Conservation (phyloP, 1,139 yeast species). For the Scheffersomyces cryptocercus region DNA sequence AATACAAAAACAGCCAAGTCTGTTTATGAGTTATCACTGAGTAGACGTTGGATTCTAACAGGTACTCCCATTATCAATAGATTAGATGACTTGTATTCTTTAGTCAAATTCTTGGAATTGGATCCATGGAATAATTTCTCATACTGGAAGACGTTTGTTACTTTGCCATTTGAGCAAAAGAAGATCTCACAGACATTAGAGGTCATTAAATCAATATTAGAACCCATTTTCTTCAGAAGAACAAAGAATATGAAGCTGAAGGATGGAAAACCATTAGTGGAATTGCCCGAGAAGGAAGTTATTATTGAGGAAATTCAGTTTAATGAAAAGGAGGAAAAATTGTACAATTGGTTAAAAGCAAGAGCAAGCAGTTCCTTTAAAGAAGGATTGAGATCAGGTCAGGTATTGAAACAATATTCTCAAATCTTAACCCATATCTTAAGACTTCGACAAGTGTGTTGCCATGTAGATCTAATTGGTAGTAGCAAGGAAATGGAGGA, state of each 20-base stretch:
- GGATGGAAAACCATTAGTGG: slow-evolving; percentile 75
- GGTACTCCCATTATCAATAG: slow-evolving; percentile 95
- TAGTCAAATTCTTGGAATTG: slow-evolving; percentile 70
- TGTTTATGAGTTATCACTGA: slow-evolving; percentile 61
- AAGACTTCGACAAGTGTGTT: slow-evolving; percentile 84
- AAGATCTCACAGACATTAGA: slow-evolving; percentile 73
- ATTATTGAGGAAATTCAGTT: slow-evolving; percentile 66
- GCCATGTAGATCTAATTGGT: slow-evolving; percentile 71
- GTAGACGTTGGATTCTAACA: slow-evolving; percentile 81
- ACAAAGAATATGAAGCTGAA: slow-evolving; percentile 81
- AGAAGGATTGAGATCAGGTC: slow-evolving; percentile 65
- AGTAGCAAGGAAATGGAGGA: slow-evolving; percentile 41
- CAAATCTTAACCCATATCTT: slow-evolving; percentile 82
- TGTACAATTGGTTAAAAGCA: slow-evolving; percentile 71
- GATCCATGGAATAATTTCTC: slow-evolving; percentile 91
- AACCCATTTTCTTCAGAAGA: slow-evolving; percentile 80
- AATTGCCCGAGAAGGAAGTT: slow-evolving; percentile 75
- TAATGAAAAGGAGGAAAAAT: slow-evolving; percentile 60
- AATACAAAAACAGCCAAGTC: slow-evolving; percentile 82
- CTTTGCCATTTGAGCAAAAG: slow-evolving; percentile 77
- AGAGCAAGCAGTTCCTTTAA: slow-evolving; percentile 69
- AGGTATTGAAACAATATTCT: slow-evolving; percentile 71
- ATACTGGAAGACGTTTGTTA: slow-evolving; percentile 87
- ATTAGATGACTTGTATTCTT: slow-evolving; percentile 80
- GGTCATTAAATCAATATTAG: slow-evolving; percentile 80